Evolutionary conservation across 2,329 filamentous ascomycete species (phyloP).

Genomic region (Fusarium vanettenii): DNA sequence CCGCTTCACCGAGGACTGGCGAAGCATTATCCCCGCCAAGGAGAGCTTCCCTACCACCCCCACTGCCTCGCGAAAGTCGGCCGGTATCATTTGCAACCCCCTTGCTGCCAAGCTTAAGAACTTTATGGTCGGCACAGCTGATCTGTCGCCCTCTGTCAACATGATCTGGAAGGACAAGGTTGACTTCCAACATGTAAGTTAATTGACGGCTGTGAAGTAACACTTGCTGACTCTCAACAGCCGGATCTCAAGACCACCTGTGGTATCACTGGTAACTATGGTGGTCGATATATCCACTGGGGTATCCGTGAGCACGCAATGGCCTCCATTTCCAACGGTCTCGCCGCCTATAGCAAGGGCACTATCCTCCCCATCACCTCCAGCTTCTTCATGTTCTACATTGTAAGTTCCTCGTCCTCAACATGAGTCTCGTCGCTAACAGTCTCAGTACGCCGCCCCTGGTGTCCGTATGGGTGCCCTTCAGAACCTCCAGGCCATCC

Average conservation of each 20-base stretch:
- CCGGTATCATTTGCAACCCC: constrained; percentile 62
- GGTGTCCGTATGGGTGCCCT: constrained; percentile 71
- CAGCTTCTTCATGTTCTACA: constrained; percentile 73
- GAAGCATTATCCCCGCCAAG: constrained; percentile 58
- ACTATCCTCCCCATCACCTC: constrained; percentile 69
- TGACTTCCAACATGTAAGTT: constrained; percentile 59
- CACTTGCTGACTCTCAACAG: constrained; percentile 30
- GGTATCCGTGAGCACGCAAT: constrained; percentile 73
- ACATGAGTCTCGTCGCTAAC: not conserved
- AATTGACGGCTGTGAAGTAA: not conserved
- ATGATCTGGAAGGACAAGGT: constrained; percentile 66
- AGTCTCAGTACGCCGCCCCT: constrained; percentile 60
- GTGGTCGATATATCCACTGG: constrained; percentile 69
- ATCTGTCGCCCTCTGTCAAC: constrained; percentile 64
- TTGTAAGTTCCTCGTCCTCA: constrained; percentile 8
- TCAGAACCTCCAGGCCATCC: constrained; percentile 65
- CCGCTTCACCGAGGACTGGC: constrained; percentile 60
- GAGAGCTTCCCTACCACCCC: constrained; percentile 57
- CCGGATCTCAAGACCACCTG: constrained; percentile 53
- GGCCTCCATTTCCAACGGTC: constrained; percentile 66
- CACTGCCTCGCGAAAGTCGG: constrained; percentile 62
- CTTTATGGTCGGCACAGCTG: constrained; percentile 66
- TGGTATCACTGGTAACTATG: constrained; percentile 65
- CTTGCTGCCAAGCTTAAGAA: constrained; percentile 59
- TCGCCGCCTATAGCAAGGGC: constrained; percentile 67